phyloP scores from a whole-genome alignment of 345 rosid genomes.

The Reutealis trisperma region DNA sequence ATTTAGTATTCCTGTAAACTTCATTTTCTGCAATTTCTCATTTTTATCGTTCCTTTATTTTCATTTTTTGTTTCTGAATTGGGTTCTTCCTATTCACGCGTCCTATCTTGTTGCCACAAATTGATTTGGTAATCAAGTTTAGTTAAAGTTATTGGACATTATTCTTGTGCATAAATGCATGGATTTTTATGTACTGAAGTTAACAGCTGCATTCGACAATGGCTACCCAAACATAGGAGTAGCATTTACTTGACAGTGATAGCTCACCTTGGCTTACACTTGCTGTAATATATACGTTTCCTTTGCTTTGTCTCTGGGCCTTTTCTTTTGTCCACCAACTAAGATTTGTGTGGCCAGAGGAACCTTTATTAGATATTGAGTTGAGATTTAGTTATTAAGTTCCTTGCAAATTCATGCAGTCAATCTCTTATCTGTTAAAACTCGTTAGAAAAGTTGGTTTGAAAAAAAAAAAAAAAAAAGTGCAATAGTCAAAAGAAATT shows the following conservation, averaged over 20 bases:
- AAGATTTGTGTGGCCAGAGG: background rate
- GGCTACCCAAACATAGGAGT: slow-evolving; percentile 11
- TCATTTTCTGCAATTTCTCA: background rate
- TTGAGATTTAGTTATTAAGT: background rate
- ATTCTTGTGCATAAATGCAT: background rate
- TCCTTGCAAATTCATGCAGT: background rate
- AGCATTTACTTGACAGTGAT: slow-evolving; percentile 11
- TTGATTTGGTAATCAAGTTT: background rate
- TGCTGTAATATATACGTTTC: background rate
- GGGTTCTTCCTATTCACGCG: slow-evolving; percentile 1
- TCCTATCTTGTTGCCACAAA: slow-evolving; percentile 6
- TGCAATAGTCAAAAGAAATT: background rate
- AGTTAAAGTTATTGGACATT: background rate
- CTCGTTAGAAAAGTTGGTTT: background rate
- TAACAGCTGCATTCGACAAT: slow-evolving; percentile 6
- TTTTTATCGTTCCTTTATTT: background rate
- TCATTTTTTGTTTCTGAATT: background rate
- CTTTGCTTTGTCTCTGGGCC: background rate
- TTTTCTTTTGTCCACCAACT: background rate
- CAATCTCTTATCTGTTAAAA: slow-evolving; percentile 1
- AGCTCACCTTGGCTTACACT: slow-evolving; percentile 1
- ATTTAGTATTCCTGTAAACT: background rate
- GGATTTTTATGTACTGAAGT: background rate
- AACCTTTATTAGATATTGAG: background rate
- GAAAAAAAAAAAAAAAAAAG: slow-evolving; percentile 12